Percentiles rank a stretch among this genome's conserved stretches.
Conservation (phyloP, 2,329 filamentous ascomycete species). For the Pseudopithomyces maydicus region DNA sequence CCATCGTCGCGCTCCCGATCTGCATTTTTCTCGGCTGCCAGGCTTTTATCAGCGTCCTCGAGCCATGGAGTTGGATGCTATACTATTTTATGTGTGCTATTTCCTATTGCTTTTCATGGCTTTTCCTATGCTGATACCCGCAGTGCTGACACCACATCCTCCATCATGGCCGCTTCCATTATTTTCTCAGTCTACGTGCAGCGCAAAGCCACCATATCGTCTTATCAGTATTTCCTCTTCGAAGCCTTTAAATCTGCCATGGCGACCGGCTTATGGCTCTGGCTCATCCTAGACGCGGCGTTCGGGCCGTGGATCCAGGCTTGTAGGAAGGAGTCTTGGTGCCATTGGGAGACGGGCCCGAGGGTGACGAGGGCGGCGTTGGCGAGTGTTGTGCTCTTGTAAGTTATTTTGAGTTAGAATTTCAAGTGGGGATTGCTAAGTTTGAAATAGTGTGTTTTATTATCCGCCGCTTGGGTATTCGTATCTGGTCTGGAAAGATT, state of each 20-base stretch:
- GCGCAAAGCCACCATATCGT: conserved; percentile 1
- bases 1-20: conserved; percentile 8
- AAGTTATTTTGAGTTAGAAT: background rate
- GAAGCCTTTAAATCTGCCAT: conserved; percentile 6
- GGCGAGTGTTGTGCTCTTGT: conserved; percentile 12
- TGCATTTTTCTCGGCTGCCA: conserved; percentile 6
- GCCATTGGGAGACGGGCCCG: background rate
- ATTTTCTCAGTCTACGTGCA: conserved; percentile 15
- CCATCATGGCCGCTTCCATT: conserved; percentile 13
- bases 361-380: conserved; percentile 5
- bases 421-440: background rate
- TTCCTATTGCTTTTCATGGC: background rate
- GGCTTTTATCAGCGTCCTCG: conserved; percentile 4
- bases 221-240: conserved; percentile 4
- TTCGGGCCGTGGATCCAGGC: conserved; percentile 5
- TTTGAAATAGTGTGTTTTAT: conserved; percentile 3
- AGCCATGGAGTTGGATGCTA: background rate
- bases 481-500: conserved; percentile 1
- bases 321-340: background rate
- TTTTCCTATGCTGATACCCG: background rate
- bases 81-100: conserved; percentile 12
- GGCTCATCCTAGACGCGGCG: conserved; percentile 14
- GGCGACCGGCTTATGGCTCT: conserved; percentile 15
- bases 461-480: conserved; percentile 9
- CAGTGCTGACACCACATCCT: conserved; percentile 3